Base-by-base conservation (phyloP, 495 filamentous ascomycete genomes). In the Penicillium alfredii region DNA sequence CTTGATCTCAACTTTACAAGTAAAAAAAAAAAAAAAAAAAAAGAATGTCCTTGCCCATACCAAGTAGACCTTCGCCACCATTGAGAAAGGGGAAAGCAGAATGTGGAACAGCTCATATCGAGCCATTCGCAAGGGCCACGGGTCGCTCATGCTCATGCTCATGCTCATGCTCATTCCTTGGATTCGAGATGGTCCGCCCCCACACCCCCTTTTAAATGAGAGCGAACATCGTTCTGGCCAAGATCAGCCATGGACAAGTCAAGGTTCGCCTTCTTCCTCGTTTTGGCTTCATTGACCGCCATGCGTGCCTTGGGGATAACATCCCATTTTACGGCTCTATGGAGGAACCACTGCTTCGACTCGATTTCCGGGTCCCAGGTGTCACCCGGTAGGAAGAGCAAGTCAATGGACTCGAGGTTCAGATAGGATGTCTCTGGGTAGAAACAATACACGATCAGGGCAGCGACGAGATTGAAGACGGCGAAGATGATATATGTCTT, bases 401-500 rank as follows among this genome's bases (percentile, higher is more conserved):
- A 35, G 31, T 48, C 45, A n/a, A 43, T 39, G 4, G 39, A 48
- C 27, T 48, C 45, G 14, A 48, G 22, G 13, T 43, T 43, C 3
- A 48, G 35, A 12, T 47, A 47, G 8, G 44, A 42, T 6, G 56
- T 67, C 35, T 67, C 57, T 2, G 63, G 63, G 24, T 60, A 67
- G 49, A 67, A 63, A n/a, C 53, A 44, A 29, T 58, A 67, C 3
- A 63, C 57, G 25, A 63, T 56, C 4, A 59, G 48, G n/a, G 64
- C 49, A 28, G 56, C 53, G 14, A 42, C 23, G 10, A 58, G 41
- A 40, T 47, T 52, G 21, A 47, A 48, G 8, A 65, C 47, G 0
- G 70, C 67, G 45, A 69, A 75, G 18, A 72, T 61, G 12, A 51
- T 51, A 12, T 51, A 51, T 9, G 44, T 51, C 26, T 51, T 44